These are phyloP conservation scores for Pleurotus ostreatus DNA, from an alignment of 768 basidiomycete genomes.

Conservation along the genomic window DNA sequence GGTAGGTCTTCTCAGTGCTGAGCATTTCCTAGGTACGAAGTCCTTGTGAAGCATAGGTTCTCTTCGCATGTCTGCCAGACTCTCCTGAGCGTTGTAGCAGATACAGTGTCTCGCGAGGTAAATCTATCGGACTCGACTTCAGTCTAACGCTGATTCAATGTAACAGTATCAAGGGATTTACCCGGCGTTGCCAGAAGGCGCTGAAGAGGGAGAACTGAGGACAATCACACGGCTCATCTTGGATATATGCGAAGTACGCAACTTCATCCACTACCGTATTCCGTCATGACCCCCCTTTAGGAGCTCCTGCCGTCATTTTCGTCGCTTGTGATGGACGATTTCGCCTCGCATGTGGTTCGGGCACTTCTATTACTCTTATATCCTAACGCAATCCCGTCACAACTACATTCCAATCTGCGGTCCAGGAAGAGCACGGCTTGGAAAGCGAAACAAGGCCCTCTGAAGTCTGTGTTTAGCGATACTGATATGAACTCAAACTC, in stretches of 20 bases:
- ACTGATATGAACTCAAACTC: constrained; percentile 28
- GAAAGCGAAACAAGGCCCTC: constrained; percentile 75
- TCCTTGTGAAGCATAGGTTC: constrained; percentile 76
- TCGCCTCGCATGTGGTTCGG: constrained; percentile 88
- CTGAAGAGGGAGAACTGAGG: constrained; percentile 63
- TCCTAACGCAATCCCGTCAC: constrained; percentile 39
- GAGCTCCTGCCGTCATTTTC: constrained; percentile 67
- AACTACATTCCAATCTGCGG: constrained; percentile 42
- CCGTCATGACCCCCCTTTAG: constrained; percentile 27
- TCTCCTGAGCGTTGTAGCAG: constrained; percentile 60
- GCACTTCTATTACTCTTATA: constrained; percentile 76
- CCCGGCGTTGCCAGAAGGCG: constrained; percentile 39
- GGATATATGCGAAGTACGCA: constrained; percentile 59
- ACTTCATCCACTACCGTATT: constrained; percentile 10
- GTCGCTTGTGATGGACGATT: constrained; percentile 74
- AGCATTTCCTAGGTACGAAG: constrained; percentile 46
- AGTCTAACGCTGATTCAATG: neutral
- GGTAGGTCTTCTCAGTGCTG: neutral
- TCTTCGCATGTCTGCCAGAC: constrained; percentile 96
- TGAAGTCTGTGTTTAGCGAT: constrained; percentile 73
- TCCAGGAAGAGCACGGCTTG: constrained; percentile 83
- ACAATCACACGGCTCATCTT: constrained; percentile 60
- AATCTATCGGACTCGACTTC: constrained; percentile 7
- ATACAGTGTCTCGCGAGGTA: constrained; percentile 72
- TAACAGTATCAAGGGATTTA: constrained; percentile 51